These are phyloP conservation scores for Chytriomyces hyalinus DNA, from an alignment of 192 early-diverging fungal species.

Conservation along the genomic window DNA sequence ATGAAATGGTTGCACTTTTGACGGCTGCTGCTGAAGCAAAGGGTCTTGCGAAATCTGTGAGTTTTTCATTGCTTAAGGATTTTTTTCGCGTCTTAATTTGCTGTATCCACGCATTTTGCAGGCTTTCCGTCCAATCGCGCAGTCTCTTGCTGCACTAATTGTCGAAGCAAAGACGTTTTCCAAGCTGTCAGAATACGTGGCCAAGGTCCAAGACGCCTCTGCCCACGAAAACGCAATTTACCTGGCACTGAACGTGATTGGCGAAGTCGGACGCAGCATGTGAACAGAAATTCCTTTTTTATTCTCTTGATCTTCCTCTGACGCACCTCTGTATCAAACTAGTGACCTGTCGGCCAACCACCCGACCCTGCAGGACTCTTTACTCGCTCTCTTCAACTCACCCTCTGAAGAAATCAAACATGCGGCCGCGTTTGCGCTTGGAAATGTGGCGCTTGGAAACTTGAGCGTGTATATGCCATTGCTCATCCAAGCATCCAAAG, in stretches of 20 bases:
- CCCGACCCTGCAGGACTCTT: slow-evolving; percentile 58
- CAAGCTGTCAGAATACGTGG: slow-evolving; percentile 61
- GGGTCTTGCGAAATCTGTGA: slow-evolving; percentile 38
- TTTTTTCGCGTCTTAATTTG: background rate
- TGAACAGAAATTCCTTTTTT: slow-evolving; percentile 36
- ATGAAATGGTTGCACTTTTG: slow-evolving; percentile 39
- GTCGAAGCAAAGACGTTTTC: slow-evolving; percentile 45
- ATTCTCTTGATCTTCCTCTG: background rate
- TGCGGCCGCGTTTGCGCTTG: slow-evolving; percentile 83
- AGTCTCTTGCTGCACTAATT: slow-evolving; percentile 74
- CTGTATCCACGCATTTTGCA: slow-evolving; percentile 20
- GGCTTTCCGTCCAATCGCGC: slow-evolving; percentile 72
- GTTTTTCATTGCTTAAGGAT: slow-evolving; percentile 66
- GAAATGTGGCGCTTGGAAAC: slow-evolving; percentile 84
- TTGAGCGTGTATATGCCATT: slow-evolving; percentile 72
- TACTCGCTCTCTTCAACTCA: slow-evolving; percentile 70
- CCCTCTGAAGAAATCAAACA: slow-evolving; percentile 84
- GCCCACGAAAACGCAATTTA: slow-evolving; percentile 51
- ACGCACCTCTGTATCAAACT: slow-evolving; percentile 24
- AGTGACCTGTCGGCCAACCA: slow-evolving; percentile 63
- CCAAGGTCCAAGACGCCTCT: slow-evolving; percentile 47
- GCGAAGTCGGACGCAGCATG: slow-evolving; percentile 82
- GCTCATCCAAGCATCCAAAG: slow-evolving; percentile 66
- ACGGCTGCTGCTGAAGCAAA: slow-evolving; percentile 28
- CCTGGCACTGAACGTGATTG: slow-evolving; percentile 72